These are phyloP conservation scores for Stellera chamaejasme DNA, from an alignment of 345 rosid genomes.

Conservation along the genomic window DNA sequence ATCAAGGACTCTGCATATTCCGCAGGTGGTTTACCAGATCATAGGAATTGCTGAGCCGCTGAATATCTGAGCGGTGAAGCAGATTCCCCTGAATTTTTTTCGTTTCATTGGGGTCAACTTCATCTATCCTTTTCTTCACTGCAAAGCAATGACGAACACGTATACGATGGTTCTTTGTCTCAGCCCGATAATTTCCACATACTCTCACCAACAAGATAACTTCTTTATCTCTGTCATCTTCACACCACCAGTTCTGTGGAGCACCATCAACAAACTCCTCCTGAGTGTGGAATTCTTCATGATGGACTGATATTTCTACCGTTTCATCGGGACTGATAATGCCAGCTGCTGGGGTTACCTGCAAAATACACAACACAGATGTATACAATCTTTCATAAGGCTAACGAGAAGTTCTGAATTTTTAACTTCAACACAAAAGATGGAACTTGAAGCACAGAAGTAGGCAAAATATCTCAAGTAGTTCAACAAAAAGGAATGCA, in stretches of 20 bases:
- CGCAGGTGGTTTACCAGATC: slow-evolving; percentile 70
- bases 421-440: neutral
- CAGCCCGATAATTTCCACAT: slow-evolving; percentile 49
- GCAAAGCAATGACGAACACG: slow-evolving; percentile 67
- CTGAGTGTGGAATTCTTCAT: slow-evolving; percentile 53
- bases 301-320: slow-evolving; percentile 45
- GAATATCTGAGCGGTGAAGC: slow-evolving; percentile 70
- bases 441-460: neutral
- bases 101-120: slow-evolving; percentile 19
- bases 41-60: slow-evolving; percentile 57
- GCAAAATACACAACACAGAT: neutral
- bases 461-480: neutral
- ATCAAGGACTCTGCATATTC: slow-evolving; percentile 66
- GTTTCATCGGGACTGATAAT: slow-evolving; percentile 45
- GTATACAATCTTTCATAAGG: neutral
- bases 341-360: slow-evolving; percentile 71
- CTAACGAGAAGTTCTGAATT: neutral
- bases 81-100: slow-evolving; percentile 31
- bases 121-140: slow-evolving; percentile 24
- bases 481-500: neutral
- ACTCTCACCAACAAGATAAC: slow-evolving; percentile 45
- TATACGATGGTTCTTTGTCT: slow-evolving; percentile 53
- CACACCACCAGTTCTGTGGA: slow-evolving; percentile 67
- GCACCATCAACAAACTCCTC: slow-evolving; percentile 66
- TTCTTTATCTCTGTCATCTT: slow-evolving; percentile 66